phyloP scores from a whole-genome alignment of 371 early-diverging fungal species.

The Capillidium rhysosporum region DNA sequence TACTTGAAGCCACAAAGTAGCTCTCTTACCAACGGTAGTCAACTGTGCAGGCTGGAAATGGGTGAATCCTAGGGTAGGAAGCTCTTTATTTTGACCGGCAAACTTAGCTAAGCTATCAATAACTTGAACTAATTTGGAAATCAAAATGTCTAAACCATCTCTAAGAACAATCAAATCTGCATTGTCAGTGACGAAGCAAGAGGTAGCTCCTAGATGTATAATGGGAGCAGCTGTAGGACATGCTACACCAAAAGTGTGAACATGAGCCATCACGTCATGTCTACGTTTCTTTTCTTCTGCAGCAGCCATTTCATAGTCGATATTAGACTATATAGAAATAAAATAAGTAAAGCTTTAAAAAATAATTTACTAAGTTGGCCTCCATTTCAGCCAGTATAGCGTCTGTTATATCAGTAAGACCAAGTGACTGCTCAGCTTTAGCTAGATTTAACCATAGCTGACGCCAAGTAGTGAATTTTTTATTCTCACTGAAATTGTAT shows the following conservation, averaged over 20 bases:
- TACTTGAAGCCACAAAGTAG: conserved; percentile 78
- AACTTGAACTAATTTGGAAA: conserved; percentile 67
- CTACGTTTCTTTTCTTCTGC: conserved; percentile 85
- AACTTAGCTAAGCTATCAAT: conserved; percentile 64
- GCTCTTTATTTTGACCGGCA: conserved; percentile 52
- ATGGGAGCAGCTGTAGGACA: conserved; percentile 83
- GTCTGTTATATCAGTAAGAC: conserved; percentile 68
- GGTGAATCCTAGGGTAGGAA: conserved; percentile 93
- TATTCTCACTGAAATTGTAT: conserved; percentile 84
- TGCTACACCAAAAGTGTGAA: conserved; percentile 86
- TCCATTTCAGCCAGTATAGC: conserved; percentile 81
- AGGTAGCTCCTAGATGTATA: conserved; percentile 94
- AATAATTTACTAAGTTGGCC: conserved; percentile 32
- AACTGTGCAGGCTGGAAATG: conserved; percentile 97
- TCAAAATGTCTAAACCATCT: conserved; percentile 78
- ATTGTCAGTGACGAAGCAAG: conserved; percentile 95
- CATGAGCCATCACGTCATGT: conserved; percentile 97
- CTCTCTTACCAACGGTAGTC: conserved; percentile 95
- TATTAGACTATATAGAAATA: conserved; percentile 1
- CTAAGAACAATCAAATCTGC: conserved; percentile 88
- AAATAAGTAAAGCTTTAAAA: neutral
- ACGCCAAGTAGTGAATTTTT: conserved; percentile 87
- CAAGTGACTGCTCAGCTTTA: conserved; percentile 78
- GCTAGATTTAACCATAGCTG: conserved; percentile 88
- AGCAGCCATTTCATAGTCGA: conserved; percentile 70